Evolutionary conservation across 169 alveolate species (phyloP).

Genomic region (Babesia ovata): DNA sequence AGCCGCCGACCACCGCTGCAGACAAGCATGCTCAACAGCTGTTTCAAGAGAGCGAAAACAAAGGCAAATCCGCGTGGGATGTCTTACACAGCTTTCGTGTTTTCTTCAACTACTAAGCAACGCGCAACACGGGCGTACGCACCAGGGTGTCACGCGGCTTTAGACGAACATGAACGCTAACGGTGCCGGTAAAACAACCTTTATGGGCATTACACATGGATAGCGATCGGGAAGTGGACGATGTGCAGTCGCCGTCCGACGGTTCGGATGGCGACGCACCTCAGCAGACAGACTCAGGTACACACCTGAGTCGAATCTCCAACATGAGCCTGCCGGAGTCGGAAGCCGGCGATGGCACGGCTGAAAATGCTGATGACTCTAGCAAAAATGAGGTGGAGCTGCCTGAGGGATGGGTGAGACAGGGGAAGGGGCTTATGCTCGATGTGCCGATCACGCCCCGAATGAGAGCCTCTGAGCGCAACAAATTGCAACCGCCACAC

Average conservation of each 20-base stretch:
- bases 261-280: background rate
- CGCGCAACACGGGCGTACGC: no score
- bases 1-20: slow-evolving; percentile 6
- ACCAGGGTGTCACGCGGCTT: no score
- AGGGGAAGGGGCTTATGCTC: slow-evolving; percentile 52
- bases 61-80: slow-evolving; percentile 3
- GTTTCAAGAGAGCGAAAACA: background rate
- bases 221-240: background rate
- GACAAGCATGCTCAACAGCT: slow-evolving; percentile 1
- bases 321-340: background rate
- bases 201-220: no score
- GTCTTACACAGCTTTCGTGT: background rate
- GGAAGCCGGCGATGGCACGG: background rate
- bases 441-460: slow-evolving; percentile 65
- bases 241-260: background rate
- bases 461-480: background rate
- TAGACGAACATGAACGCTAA: no score
- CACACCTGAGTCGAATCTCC: slow-evolving; percentile 28
- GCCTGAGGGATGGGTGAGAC: slow-evolving; percentile 69
- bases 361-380: background rate
- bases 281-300: background rate
- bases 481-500: slow-evolving; percentile 10
- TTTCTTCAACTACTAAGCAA: no score
- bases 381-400: slow-evolving; percentile 14
- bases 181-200: no score